Percentiles rank a stretch among this genome's conserved stretches.
These are phyloP conservation scores for Tulasnella sp. DNA, from an alignment of 768 basidiomycete species.

Conservation along the genomic window DNA sequence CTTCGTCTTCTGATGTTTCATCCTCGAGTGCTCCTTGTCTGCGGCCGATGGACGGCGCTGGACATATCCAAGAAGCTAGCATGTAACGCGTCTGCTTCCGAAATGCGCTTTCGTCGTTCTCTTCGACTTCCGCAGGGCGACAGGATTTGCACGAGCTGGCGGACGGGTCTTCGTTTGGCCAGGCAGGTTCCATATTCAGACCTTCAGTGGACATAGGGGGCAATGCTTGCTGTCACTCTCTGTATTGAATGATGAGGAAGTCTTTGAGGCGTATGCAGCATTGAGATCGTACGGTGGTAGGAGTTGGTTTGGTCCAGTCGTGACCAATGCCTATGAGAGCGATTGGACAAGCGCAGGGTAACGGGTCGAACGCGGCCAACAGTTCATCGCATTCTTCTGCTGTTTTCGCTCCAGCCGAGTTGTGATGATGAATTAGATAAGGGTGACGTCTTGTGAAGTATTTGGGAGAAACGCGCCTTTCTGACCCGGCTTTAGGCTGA, in stretches of 20 bases:
- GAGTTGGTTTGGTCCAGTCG: conserved; percentile 25
- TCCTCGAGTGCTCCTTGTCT: conserved; percentile 3
- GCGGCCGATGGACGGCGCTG: neutral
- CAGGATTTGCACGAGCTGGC: neutral
- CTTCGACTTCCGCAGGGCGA: neutral
- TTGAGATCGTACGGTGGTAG: conserved; percentile 19
- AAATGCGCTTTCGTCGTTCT: neutral
- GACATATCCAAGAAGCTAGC: conserved; percentile 14
- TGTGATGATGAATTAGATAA: too few relatives aligned
- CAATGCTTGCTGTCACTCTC: neutral
- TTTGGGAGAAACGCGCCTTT: neutral
- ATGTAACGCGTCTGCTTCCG: neutral
- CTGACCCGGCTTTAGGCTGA: conserved; percentile 10
- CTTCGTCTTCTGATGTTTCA: neutral
- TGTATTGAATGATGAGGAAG: neutral
- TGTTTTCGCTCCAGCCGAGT: too few relatives aligned
- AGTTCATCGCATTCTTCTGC: too few relatives aligned
- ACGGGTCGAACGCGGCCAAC: too few relatives aligned
- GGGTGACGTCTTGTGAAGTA: neutral
- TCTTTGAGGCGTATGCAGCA: conserved; percentile 18
- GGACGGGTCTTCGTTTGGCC: neutral
- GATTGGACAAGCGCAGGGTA: conserved; percentile 25
- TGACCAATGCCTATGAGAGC: conserved; percentile 27
- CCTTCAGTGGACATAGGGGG: neutral
- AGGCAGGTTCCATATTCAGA: neutral